These are phyloP conservation scores for Kitagawia praeruptora DNA, from an alignment of 129 eudicot species.

Conservation along the genomic window DNA sequence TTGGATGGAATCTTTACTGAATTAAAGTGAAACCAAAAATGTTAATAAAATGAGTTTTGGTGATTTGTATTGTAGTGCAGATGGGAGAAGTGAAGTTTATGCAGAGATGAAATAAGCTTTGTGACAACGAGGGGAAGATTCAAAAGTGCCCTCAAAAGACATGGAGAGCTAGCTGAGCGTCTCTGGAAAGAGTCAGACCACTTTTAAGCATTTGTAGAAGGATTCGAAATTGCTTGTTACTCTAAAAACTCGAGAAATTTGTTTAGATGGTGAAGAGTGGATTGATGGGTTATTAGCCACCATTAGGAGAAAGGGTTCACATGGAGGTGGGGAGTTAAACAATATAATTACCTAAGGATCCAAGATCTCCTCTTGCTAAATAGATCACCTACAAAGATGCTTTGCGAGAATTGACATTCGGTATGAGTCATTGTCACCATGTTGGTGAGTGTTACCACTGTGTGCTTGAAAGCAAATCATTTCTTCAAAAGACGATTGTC, in stretches of 20 bases:
- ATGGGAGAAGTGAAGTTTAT: conserved; percentile 27
- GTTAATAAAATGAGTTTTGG: background rate
- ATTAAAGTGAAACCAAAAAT: background rate
- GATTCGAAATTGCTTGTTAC: conserved; percentile 79
- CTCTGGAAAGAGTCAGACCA: conserved; percentile 92
- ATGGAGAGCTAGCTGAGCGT: conserved; percentile 69
- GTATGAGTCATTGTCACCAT: conserved; percentile 76
- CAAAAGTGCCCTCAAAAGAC: conserved; percentile 65
- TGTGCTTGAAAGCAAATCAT: conserved; percentile 96
- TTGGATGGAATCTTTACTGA: background rate
- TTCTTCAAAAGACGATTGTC: conserved; percentile 91
- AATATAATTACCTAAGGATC: conserved; percentile 39
- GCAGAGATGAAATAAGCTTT: conserved; percentile 47
- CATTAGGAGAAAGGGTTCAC: conserved; percentile 90
- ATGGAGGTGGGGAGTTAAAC: conserved; percentile 86
- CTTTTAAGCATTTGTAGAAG: conserved; percentile 79
- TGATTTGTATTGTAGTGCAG: background rate
- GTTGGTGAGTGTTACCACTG: conserved; percentile 89
- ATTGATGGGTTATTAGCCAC: conserved; percentile 95
- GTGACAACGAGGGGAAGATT: conserved; percentile 74
- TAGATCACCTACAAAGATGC: conserved; percentile 69
- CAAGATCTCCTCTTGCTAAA: conserved; percentile 34
- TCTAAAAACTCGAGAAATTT: conserved; percentile 76
- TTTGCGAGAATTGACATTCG: conserved; percentile 91
- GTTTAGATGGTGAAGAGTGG: conserved; percentile 83